Conservation (phyloP, 2,329 filamentous ascomycete species). For the Talaromyces sp. region DNA sequence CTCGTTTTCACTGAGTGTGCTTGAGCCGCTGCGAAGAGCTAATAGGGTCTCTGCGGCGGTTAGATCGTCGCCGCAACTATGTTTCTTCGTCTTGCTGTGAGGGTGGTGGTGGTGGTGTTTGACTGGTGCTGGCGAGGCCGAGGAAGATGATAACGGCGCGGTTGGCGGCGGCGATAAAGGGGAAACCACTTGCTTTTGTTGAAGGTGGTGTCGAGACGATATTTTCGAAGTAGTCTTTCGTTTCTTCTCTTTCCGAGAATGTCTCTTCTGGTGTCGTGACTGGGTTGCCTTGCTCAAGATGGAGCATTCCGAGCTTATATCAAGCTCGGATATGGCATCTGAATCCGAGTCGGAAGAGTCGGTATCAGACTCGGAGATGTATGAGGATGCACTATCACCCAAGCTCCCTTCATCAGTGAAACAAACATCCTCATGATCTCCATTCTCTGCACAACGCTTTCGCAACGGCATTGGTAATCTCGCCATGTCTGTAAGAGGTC, state of each 20-base stretch:
- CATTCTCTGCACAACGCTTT: not conserved
- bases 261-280: not conserved
- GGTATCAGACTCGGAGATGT: not conserved
- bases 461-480: not conserved
- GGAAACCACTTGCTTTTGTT: not conserved
- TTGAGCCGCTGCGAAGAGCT: conserved; percentile 14
- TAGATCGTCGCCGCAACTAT: not conserved
- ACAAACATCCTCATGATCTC: conserved; percentile 17
- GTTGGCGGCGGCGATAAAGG: not conserved
- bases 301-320: not conserved
- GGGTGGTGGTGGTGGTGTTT: not conserved
- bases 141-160: not conserved
- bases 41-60: conserved; percentile 14
- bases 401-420: conserved; percentile 30
- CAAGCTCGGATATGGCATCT: not conserved
- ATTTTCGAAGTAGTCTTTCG: not conserved
- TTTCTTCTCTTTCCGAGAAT: not conserved
- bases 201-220: not conserved
- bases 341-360: not conserved
- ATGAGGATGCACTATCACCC: conserved; percentile 7
- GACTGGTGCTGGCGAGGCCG: conserved; percentile 1
- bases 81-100: not conserved
- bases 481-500: not conserved
- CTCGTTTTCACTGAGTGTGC: conserved; percentile 10
- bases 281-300: not conserved